Base-by-base conservation (phyloP, 495 filamentous ascomycete genomes). In the Arthonia radiata region DNA sequence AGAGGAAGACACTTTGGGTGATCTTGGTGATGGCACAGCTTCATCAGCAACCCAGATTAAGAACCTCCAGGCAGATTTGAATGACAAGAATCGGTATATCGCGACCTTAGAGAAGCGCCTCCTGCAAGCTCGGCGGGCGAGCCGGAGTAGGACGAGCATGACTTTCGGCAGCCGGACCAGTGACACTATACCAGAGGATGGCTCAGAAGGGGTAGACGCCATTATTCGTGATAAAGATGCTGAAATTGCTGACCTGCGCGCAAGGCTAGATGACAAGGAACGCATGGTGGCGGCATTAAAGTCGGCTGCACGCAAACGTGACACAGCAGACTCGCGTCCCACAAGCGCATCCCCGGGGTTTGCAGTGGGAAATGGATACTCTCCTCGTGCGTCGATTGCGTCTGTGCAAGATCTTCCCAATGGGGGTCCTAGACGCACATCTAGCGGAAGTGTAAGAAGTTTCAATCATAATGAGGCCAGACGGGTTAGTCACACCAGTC, bases 71-170 rank as follows among this genome's bases (percentile, higher is more conserved):
- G 71, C 80, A n/a, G 86, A 94, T 47, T 62, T 97, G 5, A 60
- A 59, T 7, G 89, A 94, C 49, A 93, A 90, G 51, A 92, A 89
- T 36, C 76, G 89, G 23, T 97, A 97, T 44, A 92, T 94, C 35
- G 61, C 71, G 15, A 93, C 83, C 0, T 53, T 97, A 2, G 86
- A 97, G 53, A 79, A 83, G 41, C 68, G 86, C 5, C 54, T 97
- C 0, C 56, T 94, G 10, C 86, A 97, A 42, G 86, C 89, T 13
- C 61, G 89, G 28, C 69, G 86, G 13, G 78, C 79, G 6, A 92
- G 82, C 46, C 79, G 89, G 28, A 78, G 75, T 2, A 64, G 82
- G 14, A 68, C 82, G 27, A 86, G 78, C 17, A 60, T 71, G 17
- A 68, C 69, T 2, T 54, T 79, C 28, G 23, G 58, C 53, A 1